phyloP scores from a whole-genome alignment of 2,329 filamentous ascomycete genomes.

The Anisogramma anomala region DNA sequence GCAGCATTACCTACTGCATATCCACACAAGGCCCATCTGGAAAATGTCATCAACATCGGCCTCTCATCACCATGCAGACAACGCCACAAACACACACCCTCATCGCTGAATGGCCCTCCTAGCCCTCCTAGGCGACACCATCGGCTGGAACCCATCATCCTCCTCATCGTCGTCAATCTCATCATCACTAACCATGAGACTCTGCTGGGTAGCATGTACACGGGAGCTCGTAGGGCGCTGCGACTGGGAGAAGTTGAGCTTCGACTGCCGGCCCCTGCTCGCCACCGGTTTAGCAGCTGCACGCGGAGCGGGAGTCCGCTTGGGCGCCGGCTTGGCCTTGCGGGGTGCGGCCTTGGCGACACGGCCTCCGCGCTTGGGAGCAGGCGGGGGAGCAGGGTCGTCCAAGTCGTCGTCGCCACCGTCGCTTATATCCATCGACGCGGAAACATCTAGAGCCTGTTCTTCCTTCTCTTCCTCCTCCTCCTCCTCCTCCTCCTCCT shows the following conservation, averaged over 20 bases:
- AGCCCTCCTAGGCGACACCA: slow-evolving; percentile 26
- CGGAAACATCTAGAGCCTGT: no score
- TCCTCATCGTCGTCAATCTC: slow-evolving; percentile 53
- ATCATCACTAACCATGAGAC: slow-evolving; percentile 52
- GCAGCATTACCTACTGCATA: neutral
- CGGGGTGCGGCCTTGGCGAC: slow-evolving; percentile 8
- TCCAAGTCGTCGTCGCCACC: slow-evolving; percentile 28
- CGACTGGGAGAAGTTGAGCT: slow-evolving; percentile 36
- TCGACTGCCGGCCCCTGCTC: slow-evolving; percentile 32
- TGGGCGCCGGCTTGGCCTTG: slow-evolving; percentile 15
- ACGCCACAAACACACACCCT: no score
- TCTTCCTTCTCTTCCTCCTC: no score
- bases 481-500: slow-evolving; percentile 14
- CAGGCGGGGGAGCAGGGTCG: slow-evolving; percentile 24
- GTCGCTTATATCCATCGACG: no score
- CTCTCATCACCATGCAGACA: no score
- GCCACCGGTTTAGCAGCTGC: slow-evolving; percentile 16
- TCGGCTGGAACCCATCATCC: slow-evolving; percentile 41
- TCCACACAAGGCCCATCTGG: neutral
- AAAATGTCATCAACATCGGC: no score
- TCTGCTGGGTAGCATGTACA: slow-evolving; percentile 33
- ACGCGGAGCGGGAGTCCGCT: slow-evolving; percentile 22
- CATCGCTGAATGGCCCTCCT: slow-evolving; percentile 2
- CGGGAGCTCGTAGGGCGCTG: slow-evolving; percentile 16
- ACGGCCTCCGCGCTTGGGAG: slow-evolving; percentile 24